These are phyloP conservation scores for Stemphylium lycopersici DNA, from an alignment of 2,329 filamentous ascomycete genomes.

Conservation along the genomic window DNA sequence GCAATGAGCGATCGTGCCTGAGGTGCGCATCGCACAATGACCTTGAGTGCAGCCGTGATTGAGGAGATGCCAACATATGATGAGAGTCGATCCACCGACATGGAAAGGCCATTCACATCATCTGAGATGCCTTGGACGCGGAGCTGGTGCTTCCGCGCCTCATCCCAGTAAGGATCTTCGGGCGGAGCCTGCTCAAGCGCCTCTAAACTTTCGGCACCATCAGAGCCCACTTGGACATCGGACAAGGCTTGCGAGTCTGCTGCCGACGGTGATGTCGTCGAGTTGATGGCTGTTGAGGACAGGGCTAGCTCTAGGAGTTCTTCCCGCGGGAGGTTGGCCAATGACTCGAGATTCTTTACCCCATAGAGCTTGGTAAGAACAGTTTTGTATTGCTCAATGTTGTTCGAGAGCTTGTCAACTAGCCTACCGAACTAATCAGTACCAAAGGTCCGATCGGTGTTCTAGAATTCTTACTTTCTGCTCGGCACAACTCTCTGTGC, in stretches of 20 bases:
- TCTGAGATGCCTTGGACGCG: slow-evolving; percentile 64
- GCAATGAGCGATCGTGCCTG: slow-evolving; percentile 56
- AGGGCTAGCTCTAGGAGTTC: slow-evolving; percentile 55
- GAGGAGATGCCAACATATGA: slow-evolving; percentile 77
- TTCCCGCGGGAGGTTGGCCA: slow-evolving; percentile 50
- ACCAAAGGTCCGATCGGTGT: slow-evolving; percentile 29
- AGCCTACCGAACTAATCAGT: slow-evolving; percentile 64
- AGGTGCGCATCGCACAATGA: slow-evolving; percentile 66
- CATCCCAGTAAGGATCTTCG: slow-evolving; percentile 70
- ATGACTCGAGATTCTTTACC: slow-evolving; percentile 48
- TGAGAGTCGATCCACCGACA: slow-evolving; percentile 64
- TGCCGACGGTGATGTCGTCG: slow-evolving; percentile 42
- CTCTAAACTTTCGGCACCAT: slow-evolving; percentile 60
- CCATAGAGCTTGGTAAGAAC: slow-evolving; percentile 54
- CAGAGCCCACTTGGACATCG: slow-evolving; percentile 49
- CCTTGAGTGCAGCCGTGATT: slow-evolving; percentile 74
- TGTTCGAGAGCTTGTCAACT: slow-evolving; percentile 59
- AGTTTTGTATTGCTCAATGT: slow-evolving; percentile 55
- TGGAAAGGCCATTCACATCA: slow-evolving; percentile 72
- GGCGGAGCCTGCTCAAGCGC: slow-evolving; percentile 73
- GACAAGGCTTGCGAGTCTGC: slow-evolving; percentile 41
- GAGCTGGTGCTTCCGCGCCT: slow-evolving; percentile 56
- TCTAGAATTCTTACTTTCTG: slow-evolving; percentile 65
- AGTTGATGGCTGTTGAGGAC: slow-evolving; percentile 46
- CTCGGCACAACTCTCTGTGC: slow-evolving; percentile 77